Percentiles rank a stretch among this genome's conserved stretches.
phyloP scores from a whole-genome alignment of 2,329 filamentous ascomycete species.

The Escovopsis sp. region DNA sequence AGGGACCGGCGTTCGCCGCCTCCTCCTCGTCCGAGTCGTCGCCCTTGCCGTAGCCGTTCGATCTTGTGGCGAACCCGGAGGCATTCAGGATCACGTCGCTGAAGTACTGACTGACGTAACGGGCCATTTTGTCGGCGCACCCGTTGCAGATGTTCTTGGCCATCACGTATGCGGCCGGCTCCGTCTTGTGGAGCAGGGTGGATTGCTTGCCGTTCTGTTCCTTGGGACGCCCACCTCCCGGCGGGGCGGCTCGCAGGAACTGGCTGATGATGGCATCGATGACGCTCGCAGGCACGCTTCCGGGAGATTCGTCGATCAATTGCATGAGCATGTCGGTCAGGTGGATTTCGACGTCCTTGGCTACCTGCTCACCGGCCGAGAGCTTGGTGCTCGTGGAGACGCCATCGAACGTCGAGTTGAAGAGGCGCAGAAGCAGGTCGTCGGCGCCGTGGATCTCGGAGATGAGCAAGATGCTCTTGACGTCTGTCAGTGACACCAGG shows the following conservation, averaged over 20 bases:
- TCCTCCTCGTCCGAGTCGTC: conserved; percentile 53
- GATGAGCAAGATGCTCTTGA: conserved; percentile 87
- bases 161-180: conserved; percentile 90
- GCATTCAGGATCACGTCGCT: conserved; percentile 91
- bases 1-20: conserved; percentile 40
- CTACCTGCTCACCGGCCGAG: conserved; percentile 63
- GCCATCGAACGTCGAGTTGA: conserved; percentile 83
- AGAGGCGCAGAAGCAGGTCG: conserved; percentile 63
- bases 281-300: conserved; percentile 58
- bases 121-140: conserved; percentile 85
- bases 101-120: conserved; percentile 90
- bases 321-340: conserved; percentile 76
- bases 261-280: conserved; percentile 91
- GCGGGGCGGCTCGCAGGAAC: conserved; percentile 76
- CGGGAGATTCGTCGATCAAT: conserved; percentile 71
- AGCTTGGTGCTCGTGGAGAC: conserved; percentile 64
- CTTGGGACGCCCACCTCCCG: conserved; percentile 44
- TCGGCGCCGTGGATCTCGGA: conserved; percentile 76
- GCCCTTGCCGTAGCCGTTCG: conserved; percentile 41
- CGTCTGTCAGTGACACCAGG: conserved; percentile 71
- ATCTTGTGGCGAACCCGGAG: conserved; percentile 40
- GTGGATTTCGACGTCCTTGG: conserved; percentile 86
- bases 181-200: conserved; percentile 70
- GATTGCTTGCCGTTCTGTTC: conserved; percentile 62
- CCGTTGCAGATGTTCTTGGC: conserved; percentile 85